Conservation (phyloP, 306 rosid genomes). For the Prunus padus region DNA sequence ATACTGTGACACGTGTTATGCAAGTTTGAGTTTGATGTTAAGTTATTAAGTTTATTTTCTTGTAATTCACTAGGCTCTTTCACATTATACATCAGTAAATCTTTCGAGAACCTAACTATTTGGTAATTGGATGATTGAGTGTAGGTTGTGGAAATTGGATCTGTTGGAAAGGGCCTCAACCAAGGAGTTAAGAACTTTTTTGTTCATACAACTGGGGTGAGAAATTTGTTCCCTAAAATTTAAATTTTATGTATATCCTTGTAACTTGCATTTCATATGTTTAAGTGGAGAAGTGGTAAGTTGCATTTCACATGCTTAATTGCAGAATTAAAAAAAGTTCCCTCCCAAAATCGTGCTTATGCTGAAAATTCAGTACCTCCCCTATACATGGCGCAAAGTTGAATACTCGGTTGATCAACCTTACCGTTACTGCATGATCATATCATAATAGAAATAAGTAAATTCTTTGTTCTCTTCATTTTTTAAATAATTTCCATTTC, state of each 20-base stretch:
- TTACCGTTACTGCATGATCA: neutral
- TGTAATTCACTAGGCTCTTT: neutral
- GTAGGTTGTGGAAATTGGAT: conserved; percentile 81
- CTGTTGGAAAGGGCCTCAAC: conserved; percentile 74
- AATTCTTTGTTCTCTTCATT: neutral
- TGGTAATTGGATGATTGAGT: conserved; percentile 21
- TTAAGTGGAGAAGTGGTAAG: too few relatives aligned
- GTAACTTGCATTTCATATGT: neutral
- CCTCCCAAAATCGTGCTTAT: too few relatives aligned
- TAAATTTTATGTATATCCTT: neutral
- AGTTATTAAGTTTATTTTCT: neutral
- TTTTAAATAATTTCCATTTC: neutral
- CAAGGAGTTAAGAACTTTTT: conserved; percentile 53
- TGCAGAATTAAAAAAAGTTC: too few relatives aligned
- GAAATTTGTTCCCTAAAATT: conserved; percentile 5
- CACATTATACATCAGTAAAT: neutral
- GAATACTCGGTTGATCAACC: too few relatives aligned
- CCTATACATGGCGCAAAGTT: too few relatives aligned
- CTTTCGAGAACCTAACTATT: conserved; percentile 18
- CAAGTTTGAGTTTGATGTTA: neutral
- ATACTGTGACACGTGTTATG: neutral
- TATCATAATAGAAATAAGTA: neutral
- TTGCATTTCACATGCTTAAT: too few relatives aligned
- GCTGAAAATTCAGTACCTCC: too few relatives aligned
- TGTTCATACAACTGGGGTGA: conserved; percentile 79